These are phyloP conservation scores for Phytophthora pistaciae DNA, from an alignment of 352 stramenopile species.

Conservation along the genomic window DNA sequence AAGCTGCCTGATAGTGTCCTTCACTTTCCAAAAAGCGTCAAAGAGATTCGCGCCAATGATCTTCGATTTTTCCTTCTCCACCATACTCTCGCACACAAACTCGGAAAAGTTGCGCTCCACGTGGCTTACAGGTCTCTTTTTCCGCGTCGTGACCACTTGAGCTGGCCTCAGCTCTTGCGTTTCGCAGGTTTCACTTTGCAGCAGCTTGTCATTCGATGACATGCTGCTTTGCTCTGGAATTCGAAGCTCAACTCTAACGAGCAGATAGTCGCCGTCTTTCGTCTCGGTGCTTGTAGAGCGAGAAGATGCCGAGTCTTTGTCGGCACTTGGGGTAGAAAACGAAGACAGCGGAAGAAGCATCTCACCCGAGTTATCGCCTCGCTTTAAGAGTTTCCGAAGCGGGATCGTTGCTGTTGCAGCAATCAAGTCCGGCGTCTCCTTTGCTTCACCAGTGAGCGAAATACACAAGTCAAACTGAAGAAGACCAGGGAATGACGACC, in stretches of 20 bases:
- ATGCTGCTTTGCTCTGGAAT: constrained; percentile 34
- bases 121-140: constrained; percentile 32
- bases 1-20: constrained; percentile 80
- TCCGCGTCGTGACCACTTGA: constrained; percentile 16
- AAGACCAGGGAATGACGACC: constrained; percentile 76
- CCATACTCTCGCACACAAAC: constrained; percentile 72
- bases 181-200: constrained; percentile 17
- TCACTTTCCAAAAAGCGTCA: constrained; percentile 86
- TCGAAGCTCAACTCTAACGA: constrained; percentile 64
- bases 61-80: constrained; percentile 74
- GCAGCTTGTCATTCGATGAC: constrained; percentile 26
- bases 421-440: constrained; percentile 73
- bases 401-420: constrained; percentile 61
- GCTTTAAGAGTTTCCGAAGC: constrained; percentile 53
- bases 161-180: constrained; percentile 15
- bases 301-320: constrained; percentile 1
- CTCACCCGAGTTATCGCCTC: constrained; percentile 38
- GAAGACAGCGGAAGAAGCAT: constrained; percentile 49
- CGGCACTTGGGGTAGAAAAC: constrained; percentile 27
- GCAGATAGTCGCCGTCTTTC: constrained; percentile 46
- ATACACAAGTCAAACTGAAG: constrained; percentile 83
- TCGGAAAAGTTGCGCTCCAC: constrained; percentile 75
- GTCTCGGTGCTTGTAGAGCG: constrained; percentile 22
- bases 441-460: constrained; percentile 73
- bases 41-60: constrained; percentile 78